Base-by-base conservation (phyloP, 306 rosid species). In the Dryas octopetala region DNA sequence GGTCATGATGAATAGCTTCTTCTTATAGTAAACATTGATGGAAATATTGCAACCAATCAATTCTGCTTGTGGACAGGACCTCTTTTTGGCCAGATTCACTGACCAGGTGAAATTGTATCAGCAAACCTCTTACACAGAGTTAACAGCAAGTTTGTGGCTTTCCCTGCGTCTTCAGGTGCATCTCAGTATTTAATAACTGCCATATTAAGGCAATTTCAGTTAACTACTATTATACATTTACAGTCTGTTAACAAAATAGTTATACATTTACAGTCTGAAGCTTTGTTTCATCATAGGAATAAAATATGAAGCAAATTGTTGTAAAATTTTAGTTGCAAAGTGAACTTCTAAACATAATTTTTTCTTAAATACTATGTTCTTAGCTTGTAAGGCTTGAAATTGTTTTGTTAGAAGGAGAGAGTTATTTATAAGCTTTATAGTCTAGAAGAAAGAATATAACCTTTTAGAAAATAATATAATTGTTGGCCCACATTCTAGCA, bases 91-190 rank as follows among this genome's bases (percentile, higher is more conserved):
- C 77, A 87, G 83, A 84, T 94, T 94, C 83, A 82, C 58, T 28
- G 82, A 85, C 78, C 89, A 90, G 47, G 64, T 94, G 72, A 81
- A 79, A 60, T 60, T 87, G 85, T 94, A 94, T 88, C 98, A 94
- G 82, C 87, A 85, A 87, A 94, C 98, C 86, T 88, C 96, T 48
- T 94, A 83, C 80, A 87, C 98, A n/a, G 98, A 94, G 83, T 74
- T 76, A 69, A 93, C 86, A 76, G 98, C 98, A 60, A 90, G 97
- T 88, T 87, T 90, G 85, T 91, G 98, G 98, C 98, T 94, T 80
- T 94, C 98, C 62, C 83, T 94, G 82, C 96, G 96, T 72, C 97
- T 94, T 80, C 98, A 94, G 90, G 98, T 91, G 72, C 68, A 78
- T 80, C 76, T 68, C 23, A 49, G 41, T 44, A 48, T 71, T 58